A percentile compares a stretch with the other conserved stretches of the same genome.
phyloP scores from a whole-genome alignment of 2,329 filamentous ascomycete genomes.

The Mycosphaerella arachidis region DNA sequence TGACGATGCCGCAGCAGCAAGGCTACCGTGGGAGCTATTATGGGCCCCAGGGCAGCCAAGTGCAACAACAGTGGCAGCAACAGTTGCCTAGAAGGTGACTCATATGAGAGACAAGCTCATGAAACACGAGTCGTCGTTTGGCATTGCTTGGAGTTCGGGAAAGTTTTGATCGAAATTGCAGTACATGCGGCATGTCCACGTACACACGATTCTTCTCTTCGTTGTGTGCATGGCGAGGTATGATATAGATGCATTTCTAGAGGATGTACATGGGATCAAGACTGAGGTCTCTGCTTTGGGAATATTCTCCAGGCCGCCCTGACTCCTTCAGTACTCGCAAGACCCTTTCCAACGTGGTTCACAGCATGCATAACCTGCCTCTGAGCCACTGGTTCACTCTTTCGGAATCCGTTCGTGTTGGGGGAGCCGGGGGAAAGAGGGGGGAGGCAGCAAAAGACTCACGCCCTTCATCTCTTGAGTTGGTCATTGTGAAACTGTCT shows the following conservation, averaged over 20 bases:
- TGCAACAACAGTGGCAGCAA: background rate
- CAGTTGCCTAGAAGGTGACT: background rate
- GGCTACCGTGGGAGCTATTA: background rate
- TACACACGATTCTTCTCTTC: background rate
- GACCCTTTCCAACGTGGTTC: no score
- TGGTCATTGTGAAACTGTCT: no score
- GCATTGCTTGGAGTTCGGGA: background rate
- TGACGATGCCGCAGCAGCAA: constrained; percentile 1
- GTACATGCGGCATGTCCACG: background rate
- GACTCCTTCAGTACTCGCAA: no score
- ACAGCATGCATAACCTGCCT: no score
- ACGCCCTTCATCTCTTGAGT: no score
- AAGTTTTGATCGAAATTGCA: background rate
- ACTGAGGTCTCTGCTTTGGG: background rate
- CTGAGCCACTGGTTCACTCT: no score
- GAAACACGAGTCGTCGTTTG: background rate
- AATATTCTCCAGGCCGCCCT: no score
- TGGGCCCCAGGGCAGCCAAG: background rate
- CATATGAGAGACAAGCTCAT: background rate
- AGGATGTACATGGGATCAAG: background rate
- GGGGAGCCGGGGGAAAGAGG: no score
- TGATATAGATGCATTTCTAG: background rate
- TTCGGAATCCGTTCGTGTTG: no score
- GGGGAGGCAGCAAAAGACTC: no score
- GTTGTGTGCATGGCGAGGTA: background rate